Evolutionary conservation across 1,284 basidiomycete genomes (phyloP).

Genomic region (Mycosarcoma maydis): DNA sequence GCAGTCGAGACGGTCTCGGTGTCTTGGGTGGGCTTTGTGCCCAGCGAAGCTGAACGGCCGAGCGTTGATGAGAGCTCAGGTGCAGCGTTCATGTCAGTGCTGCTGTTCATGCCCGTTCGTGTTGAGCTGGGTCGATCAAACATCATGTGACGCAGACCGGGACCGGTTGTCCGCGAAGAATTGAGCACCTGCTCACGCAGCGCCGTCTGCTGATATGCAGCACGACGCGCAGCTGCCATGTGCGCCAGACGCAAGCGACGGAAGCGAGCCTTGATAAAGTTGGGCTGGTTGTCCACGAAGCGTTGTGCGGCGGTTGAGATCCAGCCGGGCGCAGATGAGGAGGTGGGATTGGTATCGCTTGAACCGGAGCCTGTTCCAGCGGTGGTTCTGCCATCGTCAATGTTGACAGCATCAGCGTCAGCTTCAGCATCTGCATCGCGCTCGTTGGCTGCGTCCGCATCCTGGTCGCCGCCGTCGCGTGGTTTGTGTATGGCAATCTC

Average conservation of each 20-base stretch:
- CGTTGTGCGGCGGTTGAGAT: slow-evolving; percentile 37
- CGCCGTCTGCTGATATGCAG: slow-evolving; percentile 55
- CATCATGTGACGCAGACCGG: slow-evolving; percentile 58
- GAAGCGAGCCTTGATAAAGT: slow-evolving; percentile 57
- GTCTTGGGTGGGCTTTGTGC: slow-evolving; percentile 22
- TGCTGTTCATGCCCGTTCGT: slow-evolving; percentile 28
- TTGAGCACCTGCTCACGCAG: slow-evolving; percentile 59
- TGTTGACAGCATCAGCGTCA: slow-evolving; percentile 3
- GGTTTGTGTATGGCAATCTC: slow-evolving; percentile 16
- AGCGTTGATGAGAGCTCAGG: slow-evolving; percentile 35
- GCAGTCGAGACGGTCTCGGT: slow-evolving; percentile 21
- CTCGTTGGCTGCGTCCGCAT: slow-evolving; percentile 1
- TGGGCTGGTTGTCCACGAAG: slow-evolving; percentile 52
- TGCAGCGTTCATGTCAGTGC: slow-evolving; percentile 7
- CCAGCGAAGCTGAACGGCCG: slow-evolving; percentile 23
- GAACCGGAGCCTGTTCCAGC: slow-evolving; percentile 45
- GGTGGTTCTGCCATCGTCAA: slow-evolving; percentile 47
- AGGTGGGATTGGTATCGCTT: slow-evolving; percentile 55
- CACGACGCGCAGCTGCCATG: slow-evolving; percentile 53
- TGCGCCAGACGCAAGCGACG: slow-evolving; percentile 56
- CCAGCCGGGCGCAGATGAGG: slow-evolving; percentile 48
- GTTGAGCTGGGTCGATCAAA: slow-evolving; percentile 41
- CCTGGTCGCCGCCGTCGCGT: slow-evolving; percentile 6
- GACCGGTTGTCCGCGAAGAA: slow-evolving; percentile 33
- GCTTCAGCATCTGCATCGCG: slow-evolving; percentile 11